Evolutionary conservation across 2,329 filamentous ascomycete genomes (phyloP), one percentile per base, ranked within the genome.

Genomic region (Delphinella strobiligena): DNA sequence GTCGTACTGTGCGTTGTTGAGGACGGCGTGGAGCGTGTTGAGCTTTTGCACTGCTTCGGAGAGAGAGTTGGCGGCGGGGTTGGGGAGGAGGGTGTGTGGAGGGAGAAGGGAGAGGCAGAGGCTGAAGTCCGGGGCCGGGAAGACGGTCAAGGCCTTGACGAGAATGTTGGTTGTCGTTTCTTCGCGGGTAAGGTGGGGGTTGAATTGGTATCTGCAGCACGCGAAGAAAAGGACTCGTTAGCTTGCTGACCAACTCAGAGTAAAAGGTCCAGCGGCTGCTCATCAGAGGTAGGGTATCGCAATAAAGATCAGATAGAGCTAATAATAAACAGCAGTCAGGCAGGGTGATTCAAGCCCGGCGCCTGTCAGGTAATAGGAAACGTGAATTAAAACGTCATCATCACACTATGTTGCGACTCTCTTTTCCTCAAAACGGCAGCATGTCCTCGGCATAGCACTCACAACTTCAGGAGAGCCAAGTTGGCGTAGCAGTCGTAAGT

Each of bases 91-190:
- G 48, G 82, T 75, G 60, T 88, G 78, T 34, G 89, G 82, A 48
- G 87, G 86, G 57, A 98, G 87, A 49, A 98, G 85, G 59, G 93
- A 85, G 46, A 98, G 80, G 55, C 83, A 82, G 54, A 96, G 85
- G 54, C 80, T 81, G 78, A 96, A 98, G 64, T 96, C 88, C 33
- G 91, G 79, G 15, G 84, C 88, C 49, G 91, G 91, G 73, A 98
- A 98, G 68, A 94, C 84, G 52, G 89, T 94, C 61, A 98, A 80
- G 51, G 88, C 76, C 74, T 96, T 98, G 72, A 93, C 88, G 62
- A 98, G 86, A 68, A 96, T 83, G 75, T 96, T 96, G 72, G 91
- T 96, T 64, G 91, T 87, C 58, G 89, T 86, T 66, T 98, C 91
- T 59, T 94, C 84, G 71, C 91, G 89, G 60, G 88, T 80, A 54